Conservation (phyloP, 495 filamentous ascomycete genomes). For the Penicillium simplicissimum region DNA sequence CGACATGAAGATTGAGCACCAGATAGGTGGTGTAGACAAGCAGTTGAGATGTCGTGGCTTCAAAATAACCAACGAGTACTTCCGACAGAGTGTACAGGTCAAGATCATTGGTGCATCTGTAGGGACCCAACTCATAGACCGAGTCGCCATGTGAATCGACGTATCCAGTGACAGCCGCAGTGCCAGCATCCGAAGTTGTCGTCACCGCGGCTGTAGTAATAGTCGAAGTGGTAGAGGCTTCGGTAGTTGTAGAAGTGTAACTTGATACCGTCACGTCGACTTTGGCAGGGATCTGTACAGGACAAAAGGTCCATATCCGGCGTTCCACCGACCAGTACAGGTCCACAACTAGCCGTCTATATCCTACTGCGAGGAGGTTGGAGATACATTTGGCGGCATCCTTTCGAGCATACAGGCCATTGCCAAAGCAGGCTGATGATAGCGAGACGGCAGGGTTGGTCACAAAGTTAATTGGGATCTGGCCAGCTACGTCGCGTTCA, state of each 20-base stretch:
- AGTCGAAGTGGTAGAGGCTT: slow-evolving; percentile 18
- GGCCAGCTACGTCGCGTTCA: slow-evolving; percentile 59
- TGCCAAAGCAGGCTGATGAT: slow-evolving; percentile 58
- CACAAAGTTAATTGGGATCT: slow-evolving; percentile 63
- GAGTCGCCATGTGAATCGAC: slow-evolving; percentile 34
- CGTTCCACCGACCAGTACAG: slow-evolving; percentile 61
- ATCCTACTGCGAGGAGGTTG: slow-evolving; percentile 61
- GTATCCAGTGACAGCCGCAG: slow-evolving; percentile 30
- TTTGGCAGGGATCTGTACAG: slow-evolving; percentile 41
- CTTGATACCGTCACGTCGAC: slow-evolving; percentile 28
- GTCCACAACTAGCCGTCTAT: slow-evolving; percentile 59
- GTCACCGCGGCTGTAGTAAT: slow-evolving; percentile 24
- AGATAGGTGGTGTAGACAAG: slow-evolving; percentile 50
- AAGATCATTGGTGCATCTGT: slow-evolving; percentile 54
- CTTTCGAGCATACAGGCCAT: slow-evolving; percentile 49
- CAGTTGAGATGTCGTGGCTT: slow-evolving; percentile 45
- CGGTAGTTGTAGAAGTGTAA: slow-evolving; percentile 22
- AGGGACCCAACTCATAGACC: slow-evolving; percentile 55
- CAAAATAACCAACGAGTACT: slow-evolving; percentile 51
- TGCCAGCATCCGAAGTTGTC: slow-evolving; percentile 28
- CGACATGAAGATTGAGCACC: slow-evolving; percentile 61
- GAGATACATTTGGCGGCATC: slow-evolving; percentile 56
- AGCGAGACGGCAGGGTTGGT: slow-evolving; percentile 56
- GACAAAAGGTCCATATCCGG: slow-evolving; percentile 60
- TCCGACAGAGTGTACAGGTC: slow-evolving; percentile 47